These are phyloP conservation scores for Claviceps citrina DNA, from an alignment of 2,329 filamentous ascomycete genomes.

Conservation along the genomic window DNA sequence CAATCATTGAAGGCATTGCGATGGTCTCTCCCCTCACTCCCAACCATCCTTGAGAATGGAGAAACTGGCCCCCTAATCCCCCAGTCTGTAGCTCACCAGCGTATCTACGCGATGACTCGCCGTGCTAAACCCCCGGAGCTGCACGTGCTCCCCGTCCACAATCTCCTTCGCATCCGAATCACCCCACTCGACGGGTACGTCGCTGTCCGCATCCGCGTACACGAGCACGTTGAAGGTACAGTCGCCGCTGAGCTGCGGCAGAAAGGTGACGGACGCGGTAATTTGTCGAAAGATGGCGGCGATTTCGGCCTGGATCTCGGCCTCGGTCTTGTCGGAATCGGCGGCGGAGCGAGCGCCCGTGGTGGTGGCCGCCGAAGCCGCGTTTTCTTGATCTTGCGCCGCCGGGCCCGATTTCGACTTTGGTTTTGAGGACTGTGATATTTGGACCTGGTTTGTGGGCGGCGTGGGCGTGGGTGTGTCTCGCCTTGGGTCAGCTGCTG, in stretches of 20 bases:
- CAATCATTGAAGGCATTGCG: too few species aligned
- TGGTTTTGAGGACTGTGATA: conserved; percentile 17
- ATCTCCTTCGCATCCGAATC: conserved; percentile 98
- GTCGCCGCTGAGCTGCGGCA: conserved; percentile 75
- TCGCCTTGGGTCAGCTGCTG: conserved; percentile 6
- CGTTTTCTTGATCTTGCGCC: conserved; percentile 58
- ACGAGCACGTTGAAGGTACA: conserved; percentile 98
- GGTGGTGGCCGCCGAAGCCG: conserved; percentile 22
- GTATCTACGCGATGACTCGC: conserved; percentile 90
- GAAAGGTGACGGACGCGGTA: conserved; percentile 90
- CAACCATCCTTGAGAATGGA: too few species aligned
- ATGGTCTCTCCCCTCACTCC: too few species aligned
- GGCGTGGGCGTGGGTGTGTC: too few species aligned
- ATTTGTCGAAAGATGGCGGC: conserved; percentile 96
- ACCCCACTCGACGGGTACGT: conserved; percentile 95
- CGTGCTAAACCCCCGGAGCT: conserved; percentile 90
- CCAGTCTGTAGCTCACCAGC: conserved; percentile 76
- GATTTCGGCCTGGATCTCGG: conserved; percentile 89
- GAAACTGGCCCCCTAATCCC: conserved; percentile 15
- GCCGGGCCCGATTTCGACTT: conserved; percentile 25
- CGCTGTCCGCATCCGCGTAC: conserved; percentile 90
- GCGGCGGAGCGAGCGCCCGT: conserved; percentile 11
- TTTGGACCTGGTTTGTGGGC: conserved; percentile 16
- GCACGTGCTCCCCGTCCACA: conserved; percentile 81
- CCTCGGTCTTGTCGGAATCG: conserved; percentile 65